Base-by-base conservation (phyloP, 2,329 filamentous ascomycete species). In the Aspergillus tamarii region DNA sequence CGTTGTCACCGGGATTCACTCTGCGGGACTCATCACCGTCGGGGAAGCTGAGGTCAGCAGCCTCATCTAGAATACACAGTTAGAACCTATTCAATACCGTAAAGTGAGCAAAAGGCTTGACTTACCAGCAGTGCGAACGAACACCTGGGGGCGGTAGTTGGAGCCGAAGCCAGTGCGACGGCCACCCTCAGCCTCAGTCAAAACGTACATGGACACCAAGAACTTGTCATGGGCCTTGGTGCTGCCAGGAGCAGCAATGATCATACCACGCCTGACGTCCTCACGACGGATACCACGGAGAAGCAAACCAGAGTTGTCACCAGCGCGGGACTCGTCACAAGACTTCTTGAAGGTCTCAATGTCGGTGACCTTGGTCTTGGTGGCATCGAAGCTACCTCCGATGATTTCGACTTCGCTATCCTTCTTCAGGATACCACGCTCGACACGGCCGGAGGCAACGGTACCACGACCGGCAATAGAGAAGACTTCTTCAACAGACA, bases 301-400 rank as follows among this genome's bases (percentile, higher is more conserved):
- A 60, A 99, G 88, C 43, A 99, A 91, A 77, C 95, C 95, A 30
- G 95, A 97, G 89, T 98, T 99, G 83, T 99, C 95, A 81, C 95
- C 95, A 66, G 95, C 95, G 74, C 92, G 89, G 64, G 94, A 96
- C 83, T 97, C 93, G 64, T 97, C 94, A 82, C 95, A 98, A 57
- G 93, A 96, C 88, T 99, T 99, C 88, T 98, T 97, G 88, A 99
- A 99, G 70, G 94, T 99, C 86, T 99, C 95, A 72, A 99, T 98
- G 77, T 99, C 96, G 76, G 95, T 99, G 70, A 99, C 94, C 87
- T 97, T 98, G 81, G 95, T 98, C 89, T 96, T 97, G 86, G 98
- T 92, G 70, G 92, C 83, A 53, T 89, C 86, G 62, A 83, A 81
- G 71, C 90, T 89, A 85, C 95, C 96, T 78, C 95, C 95, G 66